Conservation (phyloP, 805 yeast species). For the Candida ascalaphidarum region DNA sequence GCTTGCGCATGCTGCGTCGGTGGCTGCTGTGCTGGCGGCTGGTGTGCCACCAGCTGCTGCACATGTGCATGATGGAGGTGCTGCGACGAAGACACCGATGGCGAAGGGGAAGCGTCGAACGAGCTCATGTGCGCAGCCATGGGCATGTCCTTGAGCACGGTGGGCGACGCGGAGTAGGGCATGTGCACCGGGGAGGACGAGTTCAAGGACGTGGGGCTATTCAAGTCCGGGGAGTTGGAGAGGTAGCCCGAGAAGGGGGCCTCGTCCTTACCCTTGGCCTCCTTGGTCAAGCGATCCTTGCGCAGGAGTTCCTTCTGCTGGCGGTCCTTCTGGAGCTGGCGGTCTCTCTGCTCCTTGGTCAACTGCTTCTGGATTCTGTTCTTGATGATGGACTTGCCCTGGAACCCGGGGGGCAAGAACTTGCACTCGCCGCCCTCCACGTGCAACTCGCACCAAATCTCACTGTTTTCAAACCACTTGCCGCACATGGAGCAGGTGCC, state of each 20-base stretch:
- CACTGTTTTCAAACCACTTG: constrained; percentile 37
- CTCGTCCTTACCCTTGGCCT: constrained; percentile 2
- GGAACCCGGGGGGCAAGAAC: constrained; percentile 33
- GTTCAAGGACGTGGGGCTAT: too few species aligned
- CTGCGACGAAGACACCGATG: too few species aligned
- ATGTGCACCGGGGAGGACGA: too few species aligned
- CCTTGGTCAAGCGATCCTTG: constrained; percentile 4
- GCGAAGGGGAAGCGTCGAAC: too few species aligned
- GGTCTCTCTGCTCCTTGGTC: constrained; percentile 13
- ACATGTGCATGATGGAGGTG: too few species aligned
- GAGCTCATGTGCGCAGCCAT: too few species aligned
- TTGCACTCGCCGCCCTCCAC: constrained; percentile 43
- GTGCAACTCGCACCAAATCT: constrained; percentile 45
- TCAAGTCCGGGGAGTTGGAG: background rate
- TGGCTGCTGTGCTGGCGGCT: constrained; percentile 2
- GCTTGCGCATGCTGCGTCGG: constrained; percentile 1
- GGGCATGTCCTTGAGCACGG: too few species aligned
- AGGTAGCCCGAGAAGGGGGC: background rate
- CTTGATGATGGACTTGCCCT: constrained; percentile 36
- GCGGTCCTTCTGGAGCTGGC: constrained; percentile 5
- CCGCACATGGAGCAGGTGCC: constrained; percentile 53
- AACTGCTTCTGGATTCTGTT: constrained; percentile 32
- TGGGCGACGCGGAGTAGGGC: too few species aligned
- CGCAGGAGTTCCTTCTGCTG: constrained; percentile 1
- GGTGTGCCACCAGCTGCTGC: too few species aligned